Conservation (phyloP, 2,329 filamentous ascomycete species). For the Neofusicoccum ribis region DNA sequence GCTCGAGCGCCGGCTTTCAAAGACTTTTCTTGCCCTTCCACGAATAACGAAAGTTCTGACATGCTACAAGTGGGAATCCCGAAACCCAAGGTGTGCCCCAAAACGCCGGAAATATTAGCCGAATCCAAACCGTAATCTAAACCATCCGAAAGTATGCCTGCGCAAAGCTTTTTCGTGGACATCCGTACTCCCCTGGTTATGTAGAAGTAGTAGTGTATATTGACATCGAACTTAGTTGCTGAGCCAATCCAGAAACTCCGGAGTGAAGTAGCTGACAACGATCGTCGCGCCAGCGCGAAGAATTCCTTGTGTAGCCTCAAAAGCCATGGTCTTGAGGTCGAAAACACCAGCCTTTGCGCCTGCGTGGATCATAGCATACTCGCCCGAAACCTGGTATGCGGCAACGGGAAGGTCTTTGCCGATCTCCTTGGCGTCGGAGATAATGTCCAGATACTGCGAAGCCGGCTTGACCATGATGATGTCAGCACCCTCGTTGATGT, state of each 20-base stretch:
- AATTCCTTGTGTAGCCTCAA: conserved; percentile 92
- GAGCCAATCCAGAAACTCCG: conserved; percentile 69
- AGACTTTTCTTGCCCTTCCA: conserved; percentile 1
- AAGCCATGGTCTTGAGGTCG: conserved; percentile 89
- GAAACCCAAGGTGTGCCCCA: not conserved
- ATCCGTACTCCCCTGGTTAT: not conserved
- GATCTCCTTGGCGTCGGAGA: conserved; percentile 93
- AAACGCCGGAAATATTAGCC: not conserved
- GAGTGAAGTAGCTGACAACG: conserved; percentile 91
- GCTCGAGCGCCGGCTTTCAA: not conserved
- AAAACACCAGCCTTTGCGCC: conserved; percentile 95
- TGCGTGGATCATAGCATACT: conserved; percentile 97
- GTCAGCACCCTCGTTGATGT: conserved; percentile 91
- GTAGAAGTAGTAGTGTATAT: not conserved
- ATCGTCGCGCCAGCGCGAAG: conserved; percentile 90
- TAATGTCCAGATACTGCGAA: conserved; percentile 93
- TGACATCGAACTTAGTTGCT: conserved; percentile 26
- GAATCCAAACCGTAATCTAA: not conserved
- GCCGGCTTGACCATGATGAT: conserved; percentile 99
- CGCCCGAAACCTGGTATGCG: conserved; percentile 94
- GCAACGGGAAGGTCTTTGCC: conserved; percentile 89
- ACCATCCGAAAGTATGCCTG: not conserved
- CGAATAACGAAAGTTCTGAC: not conserved
- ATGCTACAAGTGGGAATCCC: conserved; percentile 12
- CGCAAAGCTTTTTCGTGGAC: not conserved